These are phyloP conservation scores for Gossypium raimondii DNA, from an alignment of 345 rosid species.

Conservation along the genomic window DNA sequence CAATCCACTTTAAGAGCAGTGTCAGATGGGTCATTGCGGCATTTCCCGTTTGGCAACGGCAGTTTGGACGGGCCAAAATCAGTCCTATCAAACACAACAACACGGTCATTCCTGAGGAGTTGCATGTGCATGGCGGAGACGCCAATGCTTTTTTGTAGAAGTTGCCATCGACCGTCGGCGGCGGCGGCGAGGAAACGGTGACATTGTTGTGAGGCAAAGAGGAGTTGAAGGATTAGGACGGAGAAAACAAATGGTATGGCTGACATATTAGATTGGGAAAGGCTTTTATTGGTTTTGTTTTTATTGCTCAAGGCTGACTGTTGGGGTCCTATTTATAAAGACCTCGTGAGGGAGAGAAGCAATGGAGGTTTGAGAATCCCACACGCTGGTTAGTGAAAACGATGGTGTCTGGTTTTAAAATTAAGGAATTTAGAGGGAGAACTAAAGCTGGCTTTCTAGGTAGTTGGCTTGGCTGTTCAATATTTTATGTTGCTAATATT, in stretches of 20 bases:
- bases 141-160: conserved; percentile 55
- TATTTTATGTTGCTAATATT: no score
- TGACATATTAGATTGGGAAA: not conserved
- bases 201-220: conserved; percentile 19
- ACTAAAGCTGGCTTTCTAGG: no score
- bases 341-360: no score
- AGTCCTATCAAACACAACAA: conserved; percentile 69
- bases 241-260: conserved; percentile 3
- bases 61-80: conserved; percentile 70
- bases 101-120: conserved; percentile 74
- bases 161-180: conserved; percentile 58
- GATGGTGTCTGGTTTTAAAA: not conserved
- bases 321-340: not conserved
- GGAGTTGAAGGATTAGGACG: conserved; percentile 22
- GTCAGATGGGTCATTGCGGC: conserved; percentile 52
- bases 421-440: no score
- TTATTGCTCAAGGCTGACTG: not conserved
- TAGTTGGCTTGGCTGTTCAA: no score
- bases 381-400: conserved; percentile 12
- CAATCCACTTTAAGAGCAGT: conserved; percentile 46
- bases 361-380: not conserved
- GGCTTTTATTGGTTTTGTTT: no score
- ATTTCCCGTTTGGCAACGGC: conserved; percentile 50
- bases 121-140: conserved; percentile 91
- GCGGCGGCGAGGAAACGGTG: conserved; percentile 26